phyloP scores from a whole-genome alignment of 2,329 filamentous ascomycete genomes.

The Sarocladiaceae sp. region DNA sequence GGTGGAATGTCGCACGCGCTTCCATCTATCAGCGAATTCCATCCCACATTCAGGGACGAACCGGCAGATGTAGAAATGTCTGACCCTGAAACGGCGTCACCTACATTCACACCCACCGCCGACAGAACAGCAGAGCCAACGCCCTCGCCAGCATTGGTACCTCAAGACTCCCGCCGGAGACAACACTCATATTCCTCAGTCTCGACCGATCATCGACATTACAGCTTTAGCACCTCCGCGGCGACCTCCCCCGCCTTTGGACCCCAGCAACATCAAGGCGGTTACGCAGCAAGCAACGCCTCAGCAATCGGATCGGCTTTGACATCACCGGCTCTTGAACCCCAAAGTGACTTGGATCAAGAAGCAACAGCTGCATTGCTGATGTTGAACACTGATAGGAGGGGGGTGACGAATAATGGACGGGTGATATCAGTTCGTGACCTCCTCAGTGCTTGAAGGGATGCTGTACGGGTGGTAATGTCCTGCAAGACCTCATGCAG shows the following conservation, averaged over 20 bases:
- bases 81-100: constrained; percentile 44
- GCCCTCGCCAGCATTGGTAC: constrained; percentile 43
- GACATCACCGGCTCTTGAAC: constrained; percentile 51
- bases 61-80: constrained; percentile 56
- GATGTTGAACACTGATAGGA: constrained; percentile 78
- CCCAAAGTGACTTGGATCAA: constrained; percentile 56
- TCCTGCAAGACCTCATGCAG: no score
- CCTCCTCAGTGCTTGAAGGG: constrained; percentile 45
- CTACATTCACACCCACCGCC: constrained; percentile 31
- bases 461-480: background rate
- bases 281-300: constrained; percentile 33
- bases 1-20: constrained; percentile 22
- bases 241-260: constrained; percentile 53
- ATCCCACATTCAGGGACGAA: constrained; percentile 32
- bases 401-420: constrained; percentile 32
- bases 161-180: constrained; percentile 37
- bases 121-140: constrained; percentile 33
- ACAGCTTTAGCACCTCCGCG: constrained; percentile 39
- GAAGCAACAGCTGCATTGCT: constrained; percentile 80
- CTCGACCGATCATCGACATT: constrained; percentile 44
- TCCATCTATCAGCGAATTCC: constrained; percentile 32
- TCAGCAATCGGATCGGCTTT: constrained; percentile 38
- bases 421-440: constrained; percentile 50
- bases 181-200: constrained; percentile 50
- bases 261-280: constrained; percentile 30